Base-by-base conservation (phyloP, 106 monocot genomes). In the Platanthera zijinensis region DNA sequence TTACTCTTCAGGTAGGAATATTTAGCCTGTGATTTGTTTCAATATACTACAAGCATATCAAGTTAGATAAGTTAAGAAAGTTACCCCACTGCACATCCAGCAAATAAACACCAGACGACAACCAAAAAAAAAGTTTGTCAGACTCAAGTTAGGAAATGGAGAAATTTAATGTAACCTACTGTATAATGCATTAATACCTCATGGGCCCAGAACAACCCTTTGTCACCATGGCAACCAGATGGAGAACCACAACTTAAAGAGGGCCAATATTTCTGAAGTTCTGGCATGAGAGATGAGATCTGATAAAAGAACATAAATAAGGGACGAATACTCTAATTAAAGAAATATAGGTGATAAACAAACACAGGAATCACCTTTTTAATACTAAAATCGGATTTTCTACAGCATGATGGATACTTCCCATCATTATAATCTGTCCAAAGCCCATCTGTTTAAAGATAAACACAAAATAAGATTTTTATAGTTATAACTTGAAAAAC, bases 371-470 rank as follows among this genome's bases (percentile, higher is more conserved):
- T 53, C 52, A 89, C 97, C 91, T 94, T 89, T 64, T 91, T 85
- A 48, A 85, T 61, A 69, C 92, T 89, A 75, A 94, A 99, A 12
- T 75, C 68, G 47, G 76, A 46, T 19, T 63, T 54, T 56, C 71
- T 85, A 76, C 97, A 99, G 81, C 97, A 99, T 69, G 94, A 45
- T 57, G 97, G 97, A 91, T 94, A 94, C 66, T 50, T 89, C 78
- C 97, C 97, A 84, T 99, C 94, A 84, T 99, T 64, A 66, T 94
- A 99, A 78, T 94, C 82, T 22, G 91, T 19, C 97, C 97, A 99
- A n/a, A 99, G 88, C 32, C 97, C 97, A 85, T 99, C 97, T 99
- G 86, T 85, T 68, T 7, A 48, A 48, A 48, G 67, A 39, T 25
- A 13, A 67, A 30, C 11, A 67, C 25, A 67, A 67, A 7, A 67